Evolutionary conservation across 2,329 filamentous ascomycete genomes (phyloP), one percentile per base, ranked within the genome.

Genomic region (Fusarium algeriense): DNA sequence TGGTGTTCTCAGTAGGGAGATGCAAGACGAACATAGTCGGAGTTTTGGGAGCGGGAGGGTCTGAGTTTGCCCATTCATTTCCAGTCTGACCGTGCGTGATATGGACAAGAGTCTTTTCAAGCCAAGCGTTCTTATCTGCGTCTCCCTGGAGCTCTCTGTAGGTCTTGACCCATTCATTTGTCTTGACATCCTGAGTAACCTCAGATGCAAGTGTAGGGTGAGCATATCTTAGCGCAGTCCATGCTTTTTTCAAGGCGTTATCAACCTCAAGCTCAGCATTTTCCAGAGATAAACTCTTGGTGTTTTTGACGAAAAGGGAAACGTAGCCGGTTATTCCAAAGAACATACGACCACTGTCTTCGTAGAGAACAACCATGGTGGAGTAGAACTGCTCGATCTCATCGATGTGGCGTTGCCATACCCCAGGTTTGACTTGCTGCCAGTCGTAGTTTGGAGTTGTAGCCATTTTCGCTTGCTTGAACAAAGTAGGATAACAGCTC

Each of bases 341-440:
- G 65, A 79, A 82, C 56, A 77, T 80, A 2, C 82, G 80, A 0
- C 81, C 81, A 34, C 76, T 83, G 2, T 75, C 81, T 28, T 80
- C 74, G 41, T 80, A 83, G 0, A 74, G 67, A 14, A 77, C 79
- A 0, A 76, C 76, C 13, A 84, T 65, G 2, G 79, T 71, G 0
- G 81, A 77, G 62, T 85, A 85, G 38, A 81, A 82, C 19, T 80
- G 68, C 57, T 85, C 83, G 1, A 78, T 75, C 60, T 85, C 83
- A 34, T 85, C 83, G 12, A 81, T 72, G n/a, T 75, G 74, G 9
- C 81, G 78, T 10, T 77, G 70, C 80, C 81, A 83, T 3, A 75
- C 34, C 7, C 77, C 75, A 6, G 78, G 71, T 1, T 45, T 45
- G 5, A 53, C 64, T n/a, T 79, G 68, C 1, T 57, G 70, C 80